A percentile compares a stretch with the other conserved stretches of the same genome.
Conservation (phyloP, 768 basidiomycete species). For the Tubosaeta sp. region DNA sequence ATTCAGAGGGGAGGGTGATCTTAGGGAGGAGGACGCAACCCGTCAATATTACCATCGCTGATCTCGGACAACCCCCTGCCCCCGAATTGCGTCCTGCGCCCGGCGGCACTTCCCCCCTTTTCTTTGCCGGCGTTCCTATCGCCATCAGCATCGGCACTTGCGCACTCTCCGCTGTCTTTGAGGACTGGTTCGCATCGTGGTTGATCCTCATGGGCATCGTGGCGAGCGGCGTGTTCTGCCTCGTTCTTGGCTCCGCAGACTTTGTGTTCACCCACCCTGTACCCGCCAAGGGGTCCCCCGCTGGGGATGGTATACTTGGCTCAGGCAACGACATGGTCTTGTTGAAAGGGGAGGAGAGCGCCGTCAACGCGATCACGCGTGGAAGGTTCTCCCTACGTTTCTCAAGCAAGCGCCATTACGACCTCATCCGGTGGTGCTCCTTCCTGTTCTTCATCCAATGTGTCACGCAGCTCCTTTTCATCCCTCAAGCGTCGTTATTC, state of each 20-base stretch:
- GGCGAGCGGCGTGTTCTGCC: constrained; percentile 25
- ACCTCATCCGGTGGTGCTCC: constrained; percentile 19
- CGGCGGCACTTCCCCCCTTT: not conserved
- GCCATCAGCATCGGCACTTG: constrained; percentile 16
- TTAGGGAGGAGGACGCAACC: constrained; percentile 10
- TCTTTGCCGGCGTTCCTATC: constrained; percentile 20
- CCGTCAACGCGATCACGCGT: constrained; percentile 27
- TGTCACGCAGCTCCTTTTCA: constrained; percentile 26
- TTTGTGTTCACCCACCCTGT: constrained; percentile 19
- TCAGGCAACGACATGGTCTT: constrained; percentile 20
- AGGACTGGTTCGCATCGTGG: constrained; percentile 25
- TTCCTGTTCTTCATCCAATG: constrained; percentile 19
- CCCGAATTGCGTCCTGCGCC: constrained; percentile 6
- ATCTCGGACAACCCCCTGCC: constrained; percentile 7
- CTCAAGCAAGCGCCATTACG: constrained; percentile 8
- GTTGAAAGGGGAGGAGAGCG: constrained; percentile 25
- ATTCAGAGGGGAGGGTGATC: constrained; percentile 7
- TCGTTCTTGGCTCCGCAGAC: constrained; percentile 21
- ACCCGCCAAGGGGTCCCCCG: constrained; percentile 22
- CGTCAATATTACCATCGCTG: constrained; percentile 7
- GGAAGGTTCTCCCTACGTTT: constrained; percentile 26
- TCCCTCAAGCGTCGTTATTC: constrained; percentile 25
- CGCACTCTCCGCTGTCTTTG: constrained; percentile 12
- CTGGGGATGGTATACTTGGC: constrained; percentile 27
- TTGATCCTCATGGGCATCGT: constrained; percentile 30